phyloP scores from a whole-genome alignment of 352 stramenopile species.

The Lagenidium sp. region DNA sequence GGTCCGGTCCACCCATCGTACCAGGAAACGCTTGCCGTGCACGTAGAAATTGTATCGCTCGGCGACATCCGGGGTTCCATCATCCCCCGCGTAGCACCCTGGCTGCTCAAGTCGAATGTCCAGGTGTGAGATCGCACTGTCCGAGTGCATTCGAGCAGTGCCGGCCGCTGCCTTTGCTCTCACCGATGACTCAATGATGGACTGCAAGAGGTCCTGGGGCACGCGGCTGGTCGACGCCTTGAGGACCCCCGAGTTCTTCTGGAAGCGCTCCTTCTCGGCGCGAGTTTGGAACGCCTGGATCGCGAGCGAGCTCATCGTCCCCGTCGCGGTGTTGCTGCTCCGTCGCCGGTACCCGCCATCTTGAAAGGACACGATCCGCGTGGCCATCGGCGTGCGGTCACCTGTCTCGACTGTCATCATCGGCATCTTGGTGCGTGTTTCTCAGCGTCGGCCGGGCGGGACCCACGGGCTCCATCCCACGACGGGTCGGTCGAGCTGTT shows the following conservation, averaged over 20 bases:
- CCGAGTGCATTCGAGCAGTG: no score
- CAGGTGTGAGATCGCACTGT: no score
- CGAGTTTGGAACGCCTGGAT: constrained; percentile 23
- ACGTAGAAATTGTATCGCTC: constrained; percentile 55
- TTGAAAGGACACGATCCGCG: background rate
- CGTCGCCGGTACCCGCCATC: constrained; percentile 1
- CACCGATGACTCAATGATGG: constrained; percentile 36
- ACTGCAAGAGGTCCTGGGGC: constrained; percentile 20
- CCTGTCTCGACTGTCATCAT: no score
- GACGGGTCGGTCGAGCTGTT: no score
- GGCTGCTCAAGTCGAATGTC: no score
- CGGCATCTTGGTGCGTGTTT: no score
- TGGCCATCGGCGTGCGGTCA: background rate
- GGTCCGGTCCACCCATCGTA: no score
- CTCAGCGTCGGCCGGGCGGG: no score
- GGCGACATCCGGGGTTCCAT: constrained; percentile 23
- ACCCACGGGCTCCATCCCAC: no score
- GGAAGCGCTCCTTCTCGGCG: constrained; percentile 24
- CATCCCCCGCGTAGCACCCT: constrained; percentile 24
- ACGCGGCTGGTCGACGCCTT: background rate
- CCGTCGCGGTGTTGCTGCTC: constrained; percentile 9
- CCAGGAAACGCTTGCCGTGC: constrained; percentile 38
- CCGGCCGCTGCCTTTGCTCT: no score
- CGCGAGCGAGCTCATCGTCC: constrained; percentile 23
- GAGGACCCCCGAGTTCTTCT: constrained; percentile 1